These are phyloP conservation scores for Tolypocladium tropicale DNA, from an alignment of 2,329 filamentous ascomycete genomes.

Conservation along the genomic window DNA sequence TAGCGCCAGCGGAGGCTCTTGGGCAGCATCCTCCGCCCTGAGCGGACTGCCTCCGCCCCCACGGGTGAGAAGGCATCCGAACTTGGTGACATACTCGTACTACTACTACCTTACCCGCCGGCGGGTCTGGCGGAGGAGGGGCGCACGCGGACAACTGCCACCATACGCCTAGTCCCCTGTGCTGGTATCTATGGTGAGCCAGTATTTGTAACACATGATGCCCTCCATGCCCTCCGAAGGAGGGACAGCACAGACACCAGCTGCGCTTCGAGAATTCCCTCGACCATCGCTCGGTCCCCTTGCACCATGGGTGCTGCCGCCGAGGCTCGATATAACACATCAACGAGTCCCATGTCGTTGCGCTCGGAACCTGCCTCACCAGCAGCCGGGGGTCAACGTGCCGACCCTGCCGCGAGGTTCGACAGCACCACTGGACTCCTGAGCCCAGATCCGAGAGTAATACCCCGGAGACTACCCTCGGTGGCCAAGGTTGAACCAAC, in stretches of 20 bases:
- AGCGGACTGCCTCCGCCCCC: background rate
- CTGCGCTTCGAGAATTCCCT: background rate
- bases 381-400: background rate
- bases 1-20: background rate
- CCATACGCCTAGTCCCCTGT: background rate
- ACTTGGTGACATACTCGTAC: background rate
- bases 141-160: background rate
- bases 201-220: slow-evolving; percentile 1
- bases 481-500: slow-evolving; percentile 15
- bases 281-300: background rate
- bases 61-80: background rate
- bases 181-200: background rate
- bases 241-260: background rate
- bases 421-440: background rate
- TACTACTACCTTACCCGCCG: background rate
- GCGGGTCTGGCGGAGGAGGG: background rate
- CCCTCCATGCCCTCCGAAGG: background rate
- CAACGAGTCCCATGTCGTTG: background rate
- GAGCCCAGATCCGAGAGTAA: slow-evolving; percentile 30
- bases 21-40: background rate
- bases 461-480: slow-evolving; percentile 30
- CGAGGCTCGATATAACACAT: background rate
- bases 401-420: background rate
- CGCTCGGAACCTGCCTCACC: background rate
- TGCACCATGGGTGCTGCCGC: background rate